A percentile compares a stretch with the other conserved stretches of the same genome.
phyloP scores from a whole-genome alignment of 306 rosid genomes.

The Acacia crassicarpa region DNA sequence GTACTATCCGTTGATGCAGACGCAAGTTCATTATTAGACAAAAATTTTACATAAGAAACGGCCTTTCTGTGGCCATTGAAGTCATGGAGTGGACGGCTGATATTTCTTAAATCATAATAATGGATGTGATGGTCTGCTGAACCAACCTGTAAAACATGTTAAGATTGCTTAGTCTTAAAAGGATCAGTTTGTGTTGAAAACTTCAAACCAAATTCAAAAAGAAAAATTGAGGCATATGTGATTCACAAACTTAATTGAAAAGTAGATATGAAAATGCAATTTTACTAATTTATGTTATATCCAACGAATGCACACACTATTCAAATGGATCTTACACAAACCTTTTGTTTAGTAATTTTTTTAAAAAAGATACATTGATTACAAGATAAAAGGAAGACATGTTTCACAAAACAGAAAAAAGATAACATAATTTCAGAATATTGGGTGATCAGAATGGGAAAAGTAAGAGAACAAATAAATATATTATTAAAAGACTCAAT shows the following conservation, averaged over 20 bases:
- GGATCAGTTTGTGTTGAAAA: slow-evolving; percentile 6
- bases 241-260: not conserved
- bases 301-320: slow-evolving; percentile 4
- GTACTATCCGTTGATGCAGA: slow-evolving; percentile 98
- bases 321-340: not conserved
- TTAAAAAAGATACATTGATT: not conserved
- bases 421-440: not conserved
- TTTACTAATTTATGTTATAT: slow-evolving; percentile 8
- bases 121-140: slow-evolving; percentile 98
- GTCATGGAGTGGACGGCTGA: slow-evolving; percentile 80
- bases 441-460: not conserved
- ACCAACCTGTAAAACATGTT: slow-evolving; percentile 65
- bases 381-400: slow-evolving; percentile 4
- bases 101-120: slow-evolving; percentile 88
- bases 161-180: not conserved
- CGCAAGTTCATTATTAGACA: slow-evolving; percentile 87
- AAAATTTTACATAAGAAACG: slow-evolving; percentile 92
- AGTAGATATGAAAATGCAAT: not conserved
- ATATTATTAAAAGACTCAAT: not conserved
- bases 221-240: not conserved
- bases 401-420: not conserved
- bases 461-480: not conserved
- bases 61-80: slow-evolving; percentile 91
- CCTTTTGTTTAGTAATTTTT: not conserved
- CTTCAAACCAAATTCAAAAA: not conserved